Percentiles rank a stretch among this genome's conserved stretches.
phyloP scores from a whole-genome alignment of 495 filamentous ascomycete genomes.

The Penicillium cosmopolitanum region DNA sequence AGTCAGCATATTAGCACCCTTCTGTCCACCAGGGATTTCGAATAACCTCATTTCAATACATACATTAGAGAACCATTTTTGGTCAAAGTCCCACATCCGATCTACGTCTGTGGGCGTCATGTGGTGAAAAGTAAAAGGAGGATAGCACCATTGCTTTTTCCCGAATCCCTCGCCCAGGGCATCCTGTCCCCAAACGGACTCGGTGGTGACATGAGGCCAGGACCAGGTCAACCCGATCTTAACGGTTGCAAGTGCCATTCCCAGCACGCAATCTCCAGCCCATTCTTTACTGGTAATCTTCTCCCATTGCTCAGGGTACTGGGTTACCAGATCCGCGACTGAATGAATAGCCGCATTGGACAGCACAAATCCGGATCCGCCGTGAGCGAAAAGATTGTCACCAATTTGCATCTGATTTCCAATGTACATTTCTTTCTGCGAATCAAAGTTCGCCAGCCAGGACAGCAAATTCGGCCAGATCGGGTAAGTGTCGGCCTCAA shows the following conservation, averaged over 20 bases:
- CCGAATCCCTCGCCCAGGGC: slow-evolving; percentile 37
- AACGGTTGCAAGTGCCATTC: slow-evolving; percentile 42
- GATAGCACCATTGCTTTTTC: slow-evolving; percentile 52
- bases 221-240: slow-evolving; percentile 38
- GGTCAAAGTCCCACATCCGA: slow-evolving; percentile 44
- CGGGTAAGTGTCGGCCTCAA: slow-evolving; percentile 69
- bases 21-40: not conserved
- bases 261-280: slow-evolving; percentile 51
- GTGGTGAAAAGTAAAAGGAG: slow-evolving; percentile 53
- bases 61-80: slow-evolving; percentile 39
- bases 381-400: slow-evolving; percentile 60
- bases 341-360: slow-evolving; percentile 36
- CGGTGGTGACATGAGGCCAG: slow-evolving; percentile 40
- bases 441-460: slow-evolving; percentile 57
- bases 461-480: slow-evolving; percentile 64
- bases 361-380: slow-evolving; percentile 66
- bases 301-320: slow-evolving; percentile 32
- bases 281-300: slow-evolving; percentile 34
- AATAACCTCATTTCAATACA: not conserved
- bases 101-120: slow-evolving; percentile 44
- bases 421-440: slow-evolving; percentile 53
- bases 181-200: slow-evolving; percentile 45
- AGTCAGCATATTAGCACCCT: not conserved
- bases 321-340: slow-evolving; percentile 24
- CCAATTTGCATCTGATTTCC: slow-evolving; percentile 55